phyloP scores from a whole-genome alignment of 1,284 basidiomycete species.

The Puccinia coronata region DNA sequence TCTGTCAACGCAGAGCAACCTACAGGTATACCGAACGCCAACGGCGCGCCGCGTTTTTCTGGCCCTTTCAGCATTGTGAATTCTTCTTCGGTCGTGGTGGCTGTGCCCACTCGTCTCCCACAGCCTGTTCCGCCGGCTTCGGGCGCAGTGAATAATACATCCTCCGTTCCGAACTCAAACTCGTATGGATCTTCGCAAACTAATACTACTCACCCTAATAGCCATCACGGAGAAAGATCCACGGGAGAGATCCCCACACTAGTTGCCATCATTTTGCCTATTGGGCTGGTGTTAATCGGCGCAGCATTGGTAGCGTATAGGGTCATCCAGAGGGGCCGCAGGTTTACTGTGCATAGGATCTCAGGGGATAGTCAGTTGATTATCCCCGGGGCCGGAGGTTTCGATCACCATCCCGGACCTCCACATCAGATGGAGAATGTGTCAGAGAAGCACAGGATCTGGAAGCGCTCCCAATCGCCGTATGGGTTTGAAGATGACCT shows the following conservation, averaged over 20 bases:
- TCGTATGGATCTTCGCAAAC: too few species aligned
- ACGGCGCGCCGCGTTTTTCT: too few species aligned
- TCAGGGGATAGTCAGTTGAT: neutral
- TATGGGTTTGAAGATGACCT: neutral
- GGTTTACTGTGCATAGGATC: neutral
- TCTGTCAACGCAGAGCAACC: neutral
- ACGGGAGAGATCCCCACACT: neutral
- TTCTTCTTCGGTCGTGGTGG: slow-evolving; percentile 18
- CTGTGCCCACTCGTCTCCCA: neutral
- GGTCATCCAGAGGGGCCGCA: neutral
- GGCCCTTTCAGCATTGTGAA: slow-evolving; percentile 7
- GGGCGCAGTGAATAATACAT: too few species aligned
- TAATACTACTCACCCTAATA: neutral
- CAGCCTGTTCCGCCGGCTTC: too few species aligned
- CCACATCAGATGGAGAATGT: neutral
- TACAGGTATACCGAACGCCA: neutral
- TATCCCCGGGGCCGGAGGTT: neutral
- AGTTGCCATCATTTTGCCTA: slow-evolving; percentile 3
- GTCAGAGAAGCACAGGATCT: neutral
- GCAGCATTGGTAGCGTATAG: neutral
- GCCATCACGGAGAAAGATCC: neutral
- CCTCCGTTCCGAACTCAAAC: too few species aligned
- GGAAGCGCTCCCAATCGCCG: neutral
- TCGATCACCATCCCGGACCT: neutral
- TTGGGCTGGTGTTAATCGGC: neutral